Conservation (phyloP, 1,284 basidiomycete genomes). For the Leccinum pachyderme region DNA sequence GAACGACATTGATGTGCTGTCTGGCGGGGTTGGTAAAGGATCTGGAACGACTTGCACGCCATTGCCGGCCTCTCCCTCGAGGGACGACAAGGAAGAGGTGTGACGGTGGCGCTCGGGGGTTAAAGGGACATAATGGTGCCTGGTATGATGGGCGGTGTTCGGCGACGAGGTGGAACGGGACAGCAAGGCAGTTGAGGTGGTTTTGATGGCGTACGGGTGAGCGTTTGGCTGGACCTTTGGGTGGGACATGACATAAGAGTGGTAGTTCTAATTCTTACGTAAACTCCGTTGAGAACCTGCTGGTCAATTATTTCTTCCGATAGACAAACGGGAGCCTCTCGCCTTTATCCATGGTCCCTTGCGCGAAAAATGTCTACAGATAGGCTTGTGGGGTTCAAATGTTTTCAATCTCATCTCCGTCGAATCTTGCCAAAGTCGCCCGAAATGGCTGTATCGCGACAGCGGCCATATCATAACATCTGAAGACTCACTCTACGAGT, state of each 20-base stretch:
- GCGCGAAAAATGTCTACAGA: conserved; percentile 88
- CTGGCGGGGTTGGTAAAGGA: conserved; percentile 18
- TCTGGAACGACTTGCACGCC: conserved; percentile 6
- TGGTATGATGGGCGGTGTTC: conserved; percentile 22
- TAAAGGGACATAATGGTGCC: conserved; percentile 34
- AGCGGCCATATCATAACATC: conserved; percentile 88
- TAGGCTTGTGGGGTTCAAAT: conserved; percentile 85
- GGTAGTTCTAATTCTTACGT: too few relatives aligned
- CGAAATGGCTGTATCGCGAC: conserved; percentile 90
- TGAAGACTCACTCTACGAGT: conserved; percentile 88
- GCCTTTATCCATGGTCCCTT: too few relatives aligned
- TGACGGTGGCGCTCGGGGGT: conserved; percentile 22
- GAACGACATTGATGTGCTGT: neutral
- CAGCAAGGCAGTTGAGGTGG: conserved; percentile 38
- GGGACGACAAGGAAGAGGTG: conserved; percentile 23
- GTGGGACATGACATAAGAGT: neutral
- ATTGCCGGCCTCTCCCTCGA: conserved; percentile 3
- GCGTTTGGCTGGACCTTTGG: conserved; percentile 26
- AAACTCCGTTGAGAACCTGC: too few relatives aligned
- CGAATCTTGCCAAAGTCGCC: conserved; percentile 92
- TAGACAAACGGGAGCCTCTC: too few relatives aligned
- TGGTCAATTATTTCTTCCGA: too few relatives aligned
- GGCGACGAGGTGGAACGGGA: conserved; percentile 38
- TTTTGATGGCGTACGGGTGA: conserved; percentile 40
- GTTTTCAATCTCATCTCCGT: conserved; percentile 91